phyloP scores from a whole-genome alignment of 805 yeast species.

The Danielia oregonensis region DNA sequence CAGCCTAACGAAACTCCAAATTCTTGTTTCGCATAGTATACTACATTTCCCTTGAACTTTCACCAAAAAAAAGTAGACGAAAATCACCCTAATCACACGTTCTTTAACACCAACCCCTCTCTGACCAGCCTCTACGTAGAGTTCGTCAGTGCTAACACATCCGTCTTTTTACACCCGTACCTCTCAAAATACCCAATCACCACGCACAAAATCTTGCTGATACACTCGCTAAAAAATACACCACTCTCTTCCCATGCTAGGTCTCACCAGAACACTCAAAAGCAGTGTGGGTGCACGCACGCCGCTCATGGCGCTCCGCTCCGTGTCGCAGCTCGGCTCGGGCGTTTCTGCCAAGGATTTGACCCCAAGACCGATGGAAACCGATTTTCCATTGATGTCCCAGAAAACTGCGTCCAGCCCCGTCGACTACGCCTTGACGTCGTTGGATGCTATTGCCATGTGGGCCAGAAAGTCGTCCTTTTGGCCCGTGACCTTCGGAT shows the following conservation, averaged over 20 bases:
- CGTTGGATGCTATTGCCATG: slow-evolving; percentile 76
- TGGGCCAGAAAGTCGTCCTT: slow-evolving; percentile 92
- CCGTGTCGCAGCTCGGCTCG: slow-evolving; percentile 15
- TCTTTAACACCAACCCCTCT: too few species aligned
- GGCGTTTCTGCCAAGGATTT: slow-evolving; percentile 37
- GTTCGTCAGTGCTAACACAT: too few species aligned
- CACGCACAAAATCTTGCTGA: slow-evolving; percentile 33
- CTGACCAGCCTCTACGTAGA: too few species aligned
- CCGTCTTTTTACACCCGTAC: slow-evolving; percentile 17
- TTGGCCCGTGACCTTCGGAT: slow-evolving; percentile 91
- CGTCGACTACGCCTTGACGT: slow-evolving; percentile 76
- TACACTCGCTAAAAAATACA: too few species aligned
- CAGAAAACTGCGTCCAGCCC: slow-evolving; percentile 53
- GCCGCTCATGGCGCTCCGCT: slow-evolving; percentile 19
- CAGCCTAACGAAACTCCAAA: too few species aligned
- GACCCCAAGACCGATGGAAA: slow-evolving; percentile 53
- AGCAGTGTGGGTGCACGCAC: slow-evolving; percentile 19
- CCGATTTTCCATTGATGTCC: slow-evolving; percentile 67
- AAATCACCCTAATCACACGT: too few species aligned
- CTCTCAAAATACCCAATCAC: slow-evolving; percentile 28
- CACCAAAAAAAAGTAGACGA: too few species aligned
- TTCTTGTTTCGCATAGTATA: too few species aligned
- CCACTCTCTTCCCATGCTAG: slow-evolving; percentile 20
- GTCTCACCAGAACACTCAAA: slow-evolving; percentile 25
- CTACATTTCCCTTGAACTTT: too few species aligned